Base-by-base conservation (phyloP, 2,329 filamentous ascomycete genomes). In the Botryotinia globosa region DNA sequence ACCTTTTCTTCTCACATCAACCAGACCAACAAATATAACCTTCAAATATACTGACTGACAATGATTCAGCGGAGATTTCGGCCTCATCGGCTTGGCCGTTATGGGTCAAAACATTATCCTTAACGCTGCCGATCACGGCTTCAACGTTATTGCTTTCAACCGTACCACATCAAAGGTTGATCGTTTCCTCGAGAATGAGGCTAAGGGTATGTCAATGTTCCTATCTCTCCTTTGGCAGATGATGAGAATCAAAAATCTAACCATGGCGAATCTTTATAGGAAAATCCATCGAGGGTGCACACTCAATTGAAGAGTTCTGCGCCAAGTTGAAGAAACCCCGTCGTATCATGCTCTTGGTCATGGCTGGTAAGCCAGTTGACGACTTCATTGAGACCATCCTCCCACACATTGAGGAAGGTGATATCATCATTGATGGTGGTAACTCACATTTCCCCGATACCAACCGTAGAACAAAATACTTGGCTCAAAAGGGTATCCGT, bases 371-470 rank as follows among this genome's bases (percentile, higher is more conserved):
- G 88, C 92, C 96, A 76, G 96, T 99, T 79, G 96, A 99, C 84
- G 93, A 97, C 87, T 98, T 97, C 91, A 98, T 99, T 82, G 94
- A 98, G 89, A 91, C 91, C 79, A 91, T 99, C 78, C 88, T 98
- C 75, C 94, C 92, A 77, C 90, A 92, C 82, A 87, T 95, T 77
- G 91, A 94, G 83, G 83, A 89, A 81, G 94, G 94, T 78, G 96
- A 99, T 84, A 98, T 99, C 89, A 97, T 99, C 88, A 98, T 99
- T 81, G 96, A 99, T 82, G 96, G 96, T 83, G 96, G 94, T 81
- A 98, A 99, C 92, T 98, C 95, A 78, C 96, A 98, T 88, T 99
- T 92, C 90, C 96, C 96, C 82, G 96, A 98, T 87, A 95, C 93
- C 86, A 98, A 98, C 91, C 94, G 96, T 85, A 93, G 96, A 82